These are phyloP conservation scores for Botryotinia narcissicola DNA, from an alignment of 2,329 filamentous ascomycete genomes.

Conservation along the genomic window DNA sequence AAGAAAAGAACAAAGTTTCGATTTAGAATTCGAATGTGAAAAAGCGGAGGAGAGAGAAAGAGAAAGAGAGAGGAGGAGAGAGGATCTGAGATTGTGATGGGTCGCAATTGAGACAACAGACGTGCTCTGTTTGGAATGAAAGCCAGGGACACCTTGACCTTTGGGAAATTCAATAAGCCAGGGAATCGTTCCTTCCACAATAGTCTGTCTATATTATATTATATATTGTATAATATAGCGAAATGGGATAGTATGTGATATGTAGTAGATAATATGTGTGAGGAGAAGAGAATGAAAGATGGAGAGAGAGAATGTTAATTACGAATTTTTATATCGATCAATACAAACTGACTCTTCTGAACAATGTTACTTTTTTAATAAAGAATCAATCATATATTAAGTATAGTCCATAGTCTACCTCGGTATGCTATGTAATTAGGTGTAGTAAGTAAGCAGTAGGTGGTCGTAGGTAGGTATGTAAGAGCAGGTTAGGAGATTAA, in stretches of 20 bases:
- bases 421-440: neutral
- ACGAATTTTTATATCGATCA: neutral
- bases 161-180: slow-evolving; percentile 9
- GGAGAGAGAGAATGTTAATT: neutral
- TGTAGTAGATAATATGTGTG: neutral
- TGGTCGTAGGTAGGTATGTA: too few relatives aligned
- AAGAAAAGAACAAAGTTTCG: neutral
- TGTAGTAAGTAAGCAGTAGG: neutral
- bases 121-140: slow-evolving; percentile 19
- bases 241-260: neutral
- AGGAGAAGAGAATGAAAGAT: neutral
- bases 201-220: neutral
- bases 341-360: neutral
- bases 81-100: neutral
- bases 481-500: too few relatives aligned
- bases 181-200: slow-evolving; percentile 10
- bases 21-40: neutral
- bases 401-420: neutral
- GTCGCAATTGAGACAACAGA: slow-evolving; percentile 18
- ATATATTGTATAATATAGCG: neutral
- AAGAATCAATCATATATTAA: neutral
- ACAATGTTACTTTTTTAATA: neutral
- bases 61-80: neutral
- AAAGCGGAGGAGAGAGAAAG: neutral
- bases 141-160: slow-evolving; percentile 17